phyloP scores from a whole-genome alignment of 2,329 filamentous ascomycete genomes.

The Beauveria australis region DNA sequence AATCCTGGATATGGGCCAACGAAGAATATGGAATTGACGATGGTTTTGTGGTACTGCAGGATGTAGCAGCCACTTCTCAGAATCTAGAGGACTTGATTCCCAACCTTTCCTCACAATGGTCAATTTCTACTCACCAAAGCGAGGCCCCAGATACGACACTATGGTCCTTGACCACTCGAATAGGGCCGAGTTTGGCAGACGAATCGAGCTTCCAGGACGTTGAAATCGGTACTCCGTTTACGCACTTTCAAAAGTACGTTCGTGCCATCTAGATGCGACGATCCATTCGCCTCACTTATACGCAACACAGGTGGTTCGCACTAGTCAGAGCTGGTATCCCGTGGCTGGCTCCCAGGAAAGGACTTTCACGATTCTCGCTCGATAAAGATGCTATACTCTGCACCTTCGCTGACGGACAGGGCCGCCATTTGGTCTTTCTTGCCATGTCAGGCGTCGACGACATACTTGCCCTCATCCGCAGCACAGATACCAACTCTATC shows the following conservation, averaged over 20 bases:
- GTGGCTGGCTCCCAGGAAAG: constrained; percentile 87
- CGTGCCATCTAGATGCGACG: not conserved
- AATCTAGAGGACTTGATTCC: constrained; percentile 48
- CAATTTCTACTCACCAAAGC: constrained; percentile 46
- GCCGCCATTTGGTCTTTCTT: constrained; percentile 68
- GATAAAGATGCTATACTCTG: constrained; percentile 72
- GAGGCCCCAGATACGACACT: constrained; percentile 62
- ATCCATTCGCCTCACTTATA: not conserved
- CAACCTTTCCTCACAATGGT: constrained; percentile 47
- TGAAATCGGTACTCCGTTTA: constrained; percentile 56
- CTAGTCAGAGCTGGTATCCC: constrained; percentile 71
- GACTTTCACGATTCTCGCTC: constrained; percentile 54
- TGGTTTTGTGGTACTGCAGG: constrained; percentile 48
- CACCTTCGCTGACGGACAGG: constrained; percentile 65
- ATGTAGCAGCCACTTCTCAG: constrained; percentile 22
- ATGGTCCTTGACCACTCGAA: constrained; percentile 55
- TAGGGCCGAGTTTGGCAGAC: constrained; percentile 48
- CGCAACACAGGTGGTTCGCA: constrained; percentile 60
- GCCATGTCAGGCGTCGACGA: constrained; percentile 68
- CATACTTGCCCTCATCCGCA: constrained; percentile 61
- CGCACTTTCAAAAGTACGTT: constrained; percentile 40
- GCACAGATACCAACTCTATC: constrained; percentile 56
- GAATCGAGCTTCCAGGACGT: constrained; percentile 49
- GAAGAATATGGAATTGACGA: constrained; percentile 56
- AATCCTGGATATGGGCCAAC: constrained; percentile 63